A percentile compares a stretch with the other conserved stretches of the same genome.
Conservation (phyloP, 345 rosid species). For the Gossypium longicalyx region DNA sequence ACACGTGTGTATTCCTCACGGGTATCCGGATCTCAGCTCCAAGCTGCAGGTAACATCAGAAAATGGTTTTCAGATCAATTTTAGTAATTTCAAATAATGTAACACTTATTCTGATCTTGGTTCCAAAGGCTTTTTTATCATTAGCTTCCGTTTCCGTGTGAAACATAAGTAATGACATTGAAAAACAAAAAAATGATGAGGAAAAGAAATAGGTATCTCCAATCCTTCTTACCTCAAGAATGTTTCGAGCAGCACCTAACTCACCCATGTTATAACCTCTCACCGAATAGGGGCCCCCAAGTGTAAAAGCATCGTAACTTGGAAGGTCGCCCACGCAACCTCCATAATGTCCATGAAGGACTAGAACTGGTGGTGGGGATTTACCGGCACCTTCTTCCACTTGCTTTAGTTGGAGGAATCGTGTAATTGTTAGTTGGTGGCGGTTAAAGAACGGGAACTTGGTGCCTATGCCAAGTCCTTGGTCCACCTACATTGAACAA, state of each 20-base stretch:
- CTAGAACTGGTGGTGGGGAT: conserved; percentile 86
- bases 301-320: conserved; percentile 93
- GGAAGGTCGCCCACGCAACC: conserved; percentile 99
- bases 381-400: conserved; percentile 86
- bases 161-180: neutral
- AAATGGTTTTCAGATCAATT: conserved; percentile 5
- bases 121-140: too few relatives aligned
- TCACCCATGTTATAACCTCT: conserved; percentile 99
- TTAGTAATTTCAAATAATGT: neutral
- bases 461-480: conserved; percentile 95
- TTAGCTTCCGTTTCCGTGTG: neutral
- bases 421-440: conserved; percentile 81
- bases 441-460: conserved; percentile 95
- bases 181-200: neutral
- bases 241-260: conserved; percentile 83
- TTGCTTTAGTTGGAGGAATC: conserved; percentile 73
- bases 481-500: conserved; percentile 67
- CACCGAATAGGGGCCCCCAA: conserved; percentile 97
- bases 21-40: conserved; percentile 94
- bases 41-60: conserved; percentile 42
- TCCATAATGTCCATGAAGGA: conserved; percentile 97
- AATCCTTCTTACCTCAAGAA: conserved; percentile 63
- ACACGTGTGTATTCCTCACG: conserved; percentile 73
- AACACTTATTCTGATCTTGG: neutral
- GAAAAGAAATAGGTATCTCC: neutral